Base-by-base conservation (phyloP, 2,329 filamentous ascomycete species). In the Knufia petricola region DNA sequence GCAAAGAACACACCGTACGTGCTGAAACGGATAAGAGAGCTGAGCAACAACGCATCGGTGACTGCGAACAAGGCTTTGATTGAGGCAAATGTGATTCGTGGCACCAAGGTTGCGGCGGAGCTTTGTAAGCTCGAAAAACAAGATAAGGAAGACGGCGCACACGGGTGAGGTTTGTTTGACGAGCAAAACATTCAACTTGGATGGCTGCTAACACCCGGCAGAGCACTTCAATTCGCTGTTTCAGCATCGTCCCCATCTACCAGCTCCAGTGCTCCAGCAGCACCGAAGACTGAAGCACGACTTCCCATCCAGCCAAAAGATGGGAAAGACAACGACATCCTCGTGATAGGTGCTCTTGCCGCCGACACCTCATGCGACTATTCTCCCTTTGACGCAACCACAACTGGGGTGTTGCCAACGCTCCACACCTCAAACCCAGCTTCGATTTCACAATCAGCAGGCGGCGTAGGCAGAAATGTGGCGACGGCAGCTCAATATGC, bases 391-490 rank as follows among this genome's bases (percentile, higher is more conserved):
- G 53, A 64, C 7, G 62, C 63, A 21, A 63, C 67, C 28, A 52
- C 60, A 2, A 53, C 54, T 9, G 57, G 60, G n/a, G 59, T 62
- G 9, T 57, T 58, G 51, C 71, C 63, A 52, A 56, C 62, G 46
- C 70, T 82, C 31, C 78, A 89, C 51, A 95, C 88, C 0, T 96
- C 90, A 0, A 96, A 96, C 60, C 86, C 86, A 42, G 81, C 88
- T 6, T 70, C 73, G 12, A 94, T 95, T 55, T 79, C 71, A 30
- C 87, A 94, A 61, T 86, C 84, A 1, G 77, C 95, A 6, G 92
- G 92, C 10, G 92, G 92, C 4, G 92, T 96, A 6, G 92, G 87
- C 4, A 83, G 88, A 60, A 96, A 96, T 60, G 87, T 96, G 38
- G 87, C 92, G 13, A 76, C 87, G 41, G 89, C 90, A 38, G 82